phyloP scores from a whole-genome alignment of 148 eudicot species.

The Polygonum maritimum region DNA sequence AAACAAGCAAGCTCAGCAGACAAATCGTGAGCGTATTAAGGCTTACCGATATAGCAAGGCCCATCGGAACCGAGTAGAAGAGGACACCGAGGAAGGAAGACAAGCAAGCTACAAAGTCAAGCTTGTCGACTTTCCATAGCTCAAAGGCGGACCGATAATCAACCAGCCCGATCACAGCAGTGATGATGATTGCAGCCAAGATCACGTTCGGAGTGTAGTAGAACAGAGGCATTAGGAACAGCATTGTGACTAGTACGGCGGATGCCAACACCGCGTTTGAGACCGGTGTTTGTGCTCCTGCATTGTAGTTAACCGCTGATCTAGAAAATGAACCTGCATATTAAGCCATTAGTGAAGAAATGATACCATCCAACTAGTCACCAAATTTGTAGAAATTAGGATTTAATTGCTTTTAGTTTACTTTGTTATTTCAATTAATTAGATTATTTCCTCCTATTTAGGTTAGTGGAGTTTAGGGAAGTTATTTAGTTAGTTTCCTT shows the following conservation, averaged over 20 bases:
- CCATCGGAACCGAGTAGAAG: slow-evolving; percentile 84
- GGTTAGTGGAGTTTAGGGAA: no score
- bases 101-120: slow-evolving; percentile 75
- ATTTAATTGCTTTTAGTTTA: no score
- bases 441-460: no score
- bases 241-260: slow-evolving; percentile 65
- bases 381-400: neutral
- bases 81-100: slow-evolving; percentile 87
- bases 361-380: neutral
- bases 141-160: slow-evolving; percentile 60
- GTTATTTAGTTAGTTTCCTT: no score
- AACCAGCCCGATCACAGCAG: slow-evolving; percentile 80
- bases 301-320: slow-evolving; percentile 89
- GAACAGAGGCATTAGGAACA: slow-evolving; percentile 86
- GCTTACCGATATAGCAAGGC: slow-evolving; percentile 76
- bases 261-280: slow-evolving; percentile 84
- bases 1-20: neutral
- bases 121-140: slow-evolving; percentile 82
- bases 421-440: no score
- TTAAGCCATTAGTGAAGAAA: no score
- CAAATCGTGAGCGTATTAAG: neutral
- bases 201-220: slow-evolving; percentile 74
- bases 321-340: slow-evolving; percentile 82
- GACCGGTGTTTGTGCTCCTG: slow-evolving; percentile 76
- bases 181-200: slow-evolving; percentile 78